A percentile compares a stretch with the other conserved stretches of the same genome.
Evolutionary conservation across 2,329 filamentous ascomycete genomes (phyloP).

Genomic region (Talaromyces amestolkiae): DNA sequence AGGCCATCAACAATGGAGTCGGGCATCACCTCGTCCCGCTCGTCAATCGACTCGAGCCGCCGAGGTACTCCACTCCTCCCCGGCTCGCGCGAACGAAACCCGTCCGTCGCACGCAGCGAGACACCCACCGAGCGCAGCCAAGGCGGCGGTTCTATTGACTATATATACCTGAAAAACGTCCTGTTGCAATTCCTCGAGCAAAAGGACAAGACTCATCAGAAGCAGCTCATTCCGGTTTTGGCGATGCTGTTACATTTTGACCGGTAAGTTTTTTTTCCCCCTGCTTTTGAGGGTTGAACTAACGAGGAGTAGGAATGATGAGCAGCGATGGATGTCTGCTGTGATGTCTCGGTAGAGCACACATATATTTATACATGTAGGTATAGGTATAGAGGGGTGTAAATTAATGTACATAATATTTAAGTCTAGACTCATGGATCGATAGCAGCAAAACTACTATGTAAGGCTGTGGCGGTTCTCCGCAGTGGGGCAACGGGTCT

Average conservation of each 20-base stretch:
- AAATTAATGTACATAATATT: not conserved
- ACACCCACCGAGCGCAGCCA: slow-evolving; percentile 30
- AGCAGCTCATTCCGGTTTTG: slow-evolving; percentile 64
- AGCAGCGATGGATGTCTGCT: slow-evolving; percentile 81
- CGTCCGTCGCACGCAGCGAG: slow-evolving; percentile 35
- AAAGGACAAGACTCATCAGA: slow-evolving; percentile 65
- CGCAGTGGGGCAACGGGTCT: not conserved
- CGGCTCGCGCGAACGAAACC: slow-evolving; percentile 32
- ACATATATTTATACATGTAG: not conserved
- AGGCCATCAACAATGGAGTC: slow-evolving; percentile 40
- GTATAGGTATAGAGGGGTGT: not conserved
- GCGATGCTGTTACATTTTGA: slow-evolving; percentile 67
- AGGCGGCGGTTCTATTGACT: slow-evolving; percentile 48
- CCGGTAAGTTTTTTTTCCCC: slow-evolving; percentile 44
- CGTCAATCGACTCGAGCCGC: slow-evolving; percentile 56
- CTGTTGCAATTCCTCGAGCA: slow-evolving; percentile 65
- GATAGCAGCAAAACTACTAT: too few relatives aligned
- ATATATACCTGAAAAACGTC: slow-evolving; percentile 66
- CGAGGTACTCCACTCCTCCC: slow-evolving; percentile 50
- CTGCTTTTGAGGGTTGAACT: slow-evolving; percentile 14
- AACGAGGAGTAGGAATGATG: slow-evolving; percentile 58
- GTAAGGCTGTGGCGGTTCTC: not conserved
- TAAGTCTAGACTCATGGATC: not conserved
- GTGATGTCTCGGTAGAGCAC: slow-evolving; percentile 53
- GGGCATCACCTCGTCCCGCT: slow-evolving; percentile 53